Percentiles rank a stretch among this genome's conserved stretches.
These are phyloP conservation scores for Neofusicoccum laricinum DNA, from an alignment of 2,329 filamentous ascomycete species.

Conservation along the genomic window DNA sequence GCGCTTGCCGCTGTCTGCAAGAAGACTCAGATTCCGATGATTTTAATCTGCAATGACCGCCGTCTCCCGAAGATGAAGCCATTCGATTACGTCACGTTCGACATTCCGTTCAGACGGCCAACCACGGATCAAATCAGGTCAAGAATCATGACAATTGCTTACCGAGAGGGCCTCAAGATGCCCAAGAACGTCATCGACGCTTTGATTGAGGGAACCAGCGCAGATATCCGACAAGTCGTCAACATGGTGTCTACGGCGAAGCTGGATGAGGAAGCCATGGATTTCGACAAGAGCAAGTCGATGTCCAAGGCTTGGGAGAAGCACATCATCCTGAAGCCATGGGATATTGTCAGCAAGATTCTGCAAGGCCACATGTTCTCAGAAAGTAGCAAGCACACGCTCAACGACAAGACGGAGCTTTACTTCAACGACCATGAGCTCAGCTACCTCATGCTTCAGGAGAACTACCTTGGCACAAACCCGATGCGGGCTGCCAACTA, in stretches of 20 bases:
- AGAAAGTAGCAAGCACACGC: constrained; percentile 73
- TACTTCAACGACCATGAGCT: constrained; percentile 99
- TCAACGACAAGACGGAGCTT: constrained; percentile 97
- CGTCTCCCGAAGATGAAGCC: constrained; percentile 96
- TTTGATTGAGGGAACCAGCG: constrained; percentile 90
- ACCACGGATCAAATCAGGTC: constrained; percentile 89
- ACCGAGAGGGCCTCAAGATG: constrained; percentile 84
- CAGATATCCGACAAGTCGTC: constrained; percentile 95
- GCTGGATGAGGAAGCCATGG: constrained; percentile 75
- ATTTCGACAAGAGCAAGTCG: constrained; percentile 80
- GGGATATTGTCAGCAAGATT: constrained; percentile 96
- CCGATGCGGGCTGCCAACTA: constrained; percentile 65
- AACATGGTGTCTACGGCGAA: constrained; percentile 98
- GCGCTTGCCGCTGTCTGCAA: constrained; percentile 92
- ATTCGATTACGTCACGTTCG: constrained; percentile 81
- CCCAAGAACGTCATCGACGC: constrained; percentile 82
- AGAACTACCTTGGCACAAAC: constrained; percentile 88
- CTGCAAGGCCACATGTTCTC: constrained; percentile 84
- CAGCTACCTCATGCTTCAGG: constrained; percentile 95
- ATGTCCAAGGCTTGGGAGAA: constrained; percentile 99
- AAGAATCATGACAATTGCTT: constrained; percentile 92
- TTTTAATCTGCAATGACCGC: constrained; percentile 96
- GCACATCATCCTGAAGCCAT: constrained; percentile 92
- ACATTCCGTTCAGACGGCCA: constrained; percentile 83
- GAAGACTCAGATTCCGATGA: constrained; percentile 91